Percentiles rank a stretch among this genome's conserved stretches.
phyloP scores from a whole-genome alignment of 139 green algal genomes.

The Eudorina sp. region DNA sequence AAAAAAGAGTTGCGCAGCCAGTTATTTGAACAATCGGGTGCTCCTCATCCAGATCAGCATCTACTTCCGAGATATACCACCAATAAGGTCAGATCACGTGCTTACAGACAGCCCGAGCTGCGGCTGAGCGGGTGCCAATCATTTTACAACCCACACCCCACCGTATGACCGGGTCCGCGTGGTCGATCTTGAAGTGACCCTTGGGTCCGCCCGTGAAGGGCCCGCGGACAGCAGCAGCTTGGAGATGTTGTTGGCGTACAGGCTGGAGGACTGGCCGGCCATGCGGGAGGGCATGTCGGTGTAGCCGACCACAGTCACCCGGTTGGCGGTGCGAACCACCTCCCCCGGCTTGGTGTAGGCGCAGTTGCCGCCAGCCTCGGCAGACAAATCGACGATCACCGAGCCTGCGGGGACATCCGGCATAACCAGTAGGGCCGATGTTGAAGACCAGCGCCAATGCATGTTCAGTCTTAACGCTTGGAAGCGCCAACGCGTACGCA shows the following conservation, averaged over 20 bases:
- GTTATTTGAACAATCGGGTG: too few species aligned
- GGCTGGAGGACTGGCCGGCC: constrained; percentile 82
- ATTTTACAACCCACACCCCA: background rate
- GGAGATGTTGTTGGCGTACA: constrained; percentile 94
- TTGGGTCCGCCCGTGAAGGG: constrained; percentile 85
- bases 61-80: too few species aligned
- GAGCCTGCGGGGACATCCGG: too few species aligned
- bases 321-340: constrained; percentile 55
- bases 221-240: constrained; percentile 90
- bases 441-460: too few species aligned
- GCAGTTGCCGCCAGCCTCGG: constrained; percentile 79
- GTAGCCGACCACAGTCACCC: constrained; percentile 89
- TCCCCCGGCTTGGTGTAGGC: constrained; percentile 61
- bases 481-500: too few species aligned
- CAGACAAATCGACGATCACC: constrained; percentile 91
- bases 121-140: background rate
- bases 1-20: too few species aligned
- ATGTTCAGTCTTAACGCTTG: too few species aligned
- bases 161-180: constrained; percentile 85
- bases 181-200: constrained; percentile 81
- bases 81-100: too few species aligned
- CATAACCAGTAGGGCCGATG: too few species aligned
- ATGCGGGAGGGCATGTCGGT: constrained; percentile 91
- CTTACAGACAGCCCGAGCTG: too few species aligned
- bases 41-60: too few species aligned